Base-by-base conservation (phyloP, 225 moss, liverwort and hornwort species). In the Marchantia polymorpha region DNA sequence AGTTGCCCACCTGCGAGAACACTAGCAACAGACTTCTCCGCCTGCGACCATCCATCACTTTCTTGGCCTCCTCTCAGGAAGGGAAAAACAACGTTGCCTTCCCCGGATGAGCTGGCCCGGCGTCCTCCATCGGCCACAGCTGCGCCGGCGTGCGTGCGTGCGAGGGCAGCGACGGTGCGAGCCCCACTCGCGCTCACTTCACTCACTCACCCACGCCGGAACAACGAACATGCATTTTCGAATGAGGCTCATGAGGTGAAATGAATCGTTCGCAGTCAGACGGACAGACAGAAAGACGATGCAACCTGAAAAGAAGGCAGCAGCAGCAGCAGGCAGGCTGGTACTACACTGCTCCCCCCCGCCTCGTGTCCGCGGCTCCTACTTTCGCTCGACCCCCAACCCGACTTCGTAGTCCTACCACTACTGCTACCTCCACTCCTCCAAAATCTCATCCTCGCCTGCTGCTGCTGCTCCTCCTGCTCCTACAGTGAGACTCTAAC, bases 21-120 rank as follows among this genome's bases (percentile, higher is more conserved):
- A 49, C n/a, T 72, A 49, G 48, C 71, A 72, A 51, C 71, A n/a
- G 51, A 46, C 76, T 61, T 77, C 55, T 52, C 66, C 52, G 3
- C 29, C 68, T 69, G 52, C 4, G 19, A 19, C 68, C 67, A 53
- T 78, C 67, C 78, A 52, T 78, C 51, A n/a, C 49, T 47, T 56
- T 65, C 63, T 52, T 52, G 51, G 47, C 77, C 52, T 68, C 53
- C 53, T 68, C 60, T 78, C 66, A 51, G 58, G 49, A 47, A 29
- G 20, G 75, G 56, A 31, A 75, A 52, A 58, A 17, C 20, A 8
- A 59, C 60, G 19, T 23, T 47, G 39, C 49, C 76, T 61, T 17
- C 56, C 58, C 59, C 46, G 16, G 74, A 74, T 74, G 54, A 74
- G 74, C 74, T 74, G 74, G 56, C 60, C 63, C 23, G 63, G 46